phyloP scores from a whole-genome alignment of 129 eudicot species.

The Lactuca sativa region DNA sequence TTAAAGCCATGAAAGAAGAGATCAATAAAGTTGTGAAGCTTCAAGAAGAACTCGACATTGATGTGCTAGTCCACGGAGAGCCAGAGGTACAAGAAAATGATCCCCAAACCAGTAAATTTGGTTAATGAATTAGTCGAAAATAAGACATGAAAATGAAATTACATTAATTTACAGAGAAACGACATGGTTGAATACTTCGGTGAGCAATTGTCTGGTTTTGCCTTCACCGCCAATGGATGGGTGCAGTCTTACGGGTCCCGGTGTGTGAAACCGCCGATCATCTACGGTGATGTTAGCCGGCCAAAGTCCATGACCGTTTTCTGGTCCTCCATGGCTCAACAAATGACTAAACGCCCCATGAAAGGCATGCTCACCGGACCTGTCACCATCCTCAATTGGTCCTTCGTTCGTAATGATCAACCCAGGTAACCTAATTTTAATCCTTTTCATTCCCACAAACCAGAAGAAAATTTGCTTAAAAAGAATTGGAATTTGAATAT shows the following conservation, averaged over 20 bases:
- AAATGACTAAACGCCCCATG: conserved; percentile 87
- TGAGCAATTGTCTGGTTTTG: conserved; percentile 84
- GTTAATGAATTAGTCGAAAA: neutral
- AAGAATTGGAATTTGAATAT: neutral
- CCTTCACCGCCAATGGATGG: conserved; percentile 84
- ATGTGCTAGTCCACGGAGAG: conserved; percentile 78
- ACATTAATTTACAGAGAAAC: conserved; percentile 44
- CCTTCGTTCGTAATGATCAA: conserved; percentile 52
- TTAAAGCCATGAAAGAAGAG: conserved; percentile 56
- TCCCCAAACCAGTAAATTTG: neutral
- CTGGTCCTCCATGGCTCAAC: conserved; percentile 76
- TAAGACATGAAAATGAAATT: neutral
- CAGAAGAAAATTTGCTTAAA: neutral
- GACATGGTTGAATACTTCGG: conserved; percentile 92
- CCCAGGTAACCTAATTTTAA: neutral
- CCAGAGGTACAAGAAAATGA: conserved; percentile 54
- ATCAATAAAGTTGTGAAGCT: conserved; percentile 64
- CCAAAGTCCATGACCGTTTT: conserved; percentile 85
- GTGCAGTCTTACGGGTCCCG: conserved; percentile 87
- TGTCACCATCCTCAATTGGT: conserved; percentile 87
- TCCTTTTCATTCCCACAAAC: neutral
- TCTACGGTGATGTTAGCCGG: conserved; percentile 88
- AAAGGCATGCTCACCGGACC: conserved; percentile 93
- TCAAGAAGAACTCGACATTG: conserved; percentile 78
- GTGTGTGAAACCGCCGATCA: conserved; percentile 86